phyloP scores from a whole-genome alignment of 257 asterid species.

The Rauvolfia tetraphylla region DNA sequence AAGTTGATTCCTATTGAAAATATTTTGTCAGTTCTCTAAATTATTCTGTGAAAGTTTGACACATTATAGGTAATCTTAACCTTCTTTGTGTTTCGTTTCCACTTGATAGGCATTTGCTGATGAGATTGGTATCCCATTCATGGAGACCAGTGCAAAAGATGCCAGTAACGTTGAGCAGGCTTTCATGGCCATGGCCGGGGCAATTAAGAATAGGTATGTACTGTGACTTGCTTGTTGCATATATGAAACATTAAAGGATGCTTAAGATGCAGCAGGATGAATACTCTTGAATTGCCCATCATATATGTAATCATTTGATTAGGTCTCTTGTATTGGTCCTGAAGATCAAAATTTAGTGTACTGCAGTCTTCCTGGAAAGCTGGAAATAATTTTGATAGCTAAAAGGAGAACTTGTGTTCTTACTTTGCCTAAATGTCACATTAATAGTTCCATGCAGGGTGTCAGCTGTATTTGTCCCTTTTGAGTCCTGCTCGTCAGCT shows the following conservation, averaged over 20 bases:
- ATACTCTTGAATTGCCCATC: neutral
- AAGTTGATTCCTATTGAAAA: constrained; percentile 5
- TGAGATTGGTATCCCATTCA: constrained; percentile 86
- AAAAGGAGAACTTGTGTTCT: neutral
- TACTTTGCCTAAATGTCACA: neutral
- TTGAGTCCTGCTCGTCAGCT: neutral
- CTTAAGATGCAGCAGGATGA: neutral
- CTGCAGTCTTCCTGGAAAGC: neutral
- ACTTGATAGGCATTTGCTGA: constrained; percentile 78
- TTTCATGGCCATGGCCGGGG: constrained; percentile 94
- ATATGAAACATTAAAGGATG: neutral
- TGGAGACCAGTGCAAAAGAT: constrained; percentile 95
- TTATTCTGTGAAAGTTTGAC: neutral
- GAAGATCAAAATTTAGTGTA: neutral
- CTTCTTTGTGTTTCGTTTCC: constrained; percentile 21
- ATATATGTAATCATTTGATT: neutral
- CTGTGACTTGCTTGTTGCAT: neutral
- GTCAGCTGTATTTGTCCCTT: neutral
- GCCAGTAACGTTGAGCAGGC: constrained; percentile 87
- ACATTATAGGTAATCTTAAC: neutral
- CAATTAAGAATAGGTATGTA: constrained; percentile 66
- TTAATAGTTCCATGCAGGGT: neutral
- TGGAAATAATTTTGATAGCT: neutral
- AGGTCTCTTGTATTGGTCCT: neutral
- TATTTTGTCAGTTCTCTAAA: neutral